Conservation (phyloP, 352 stramenopile species). For the Pythium grandisporangium region DNA sequence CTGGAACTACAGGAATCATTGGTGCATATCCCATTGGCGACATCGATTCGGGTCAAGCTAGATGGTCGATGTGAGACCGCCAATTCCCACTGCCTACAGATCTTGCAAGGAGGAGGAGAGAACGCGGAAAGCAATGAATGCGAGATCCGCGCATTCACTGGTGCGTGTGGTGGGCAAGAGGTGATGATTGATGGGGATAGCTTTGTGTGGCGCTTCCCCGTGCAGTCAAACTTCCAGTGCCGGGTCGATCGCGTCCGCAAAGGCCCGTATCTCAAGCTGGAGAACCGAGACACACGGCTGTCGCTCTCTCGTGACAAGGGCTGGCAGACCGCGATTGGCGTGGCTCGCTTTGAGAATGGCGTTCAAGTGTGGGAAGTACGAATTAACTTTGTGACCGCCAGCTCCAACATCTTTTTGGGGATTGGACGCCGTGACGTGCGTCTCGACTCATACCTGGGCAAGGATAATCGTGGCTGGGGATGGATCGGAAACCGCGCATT, state of each 20-base stretch:
- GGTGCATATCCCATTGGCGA: constrained; percentile 75
- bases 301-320: constrained; percentile 82
- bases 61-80: constrained; percentile 68
- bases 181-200: constrained; percentile 82
- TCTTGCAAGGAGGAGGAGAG: constrained; percentile 62
- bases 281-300: constrained; percentile 74
- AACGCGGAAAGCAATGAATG: constrained; percentile 41
- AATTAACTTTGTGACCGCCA: constrained; percentile 82
- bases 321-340: constrained; percentile 84
- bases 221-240: constrained; percentile 86
- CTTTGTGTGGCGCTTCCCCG: constrained; percentile 83
- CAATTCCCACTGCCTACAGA: constrained; percentile 84
- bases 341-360: constrained; percentile 77
- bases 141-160: constrained; percentile 80
- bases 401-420: constrained; percentile 85
- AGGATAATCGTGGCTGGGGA: constrained; percentile 87
- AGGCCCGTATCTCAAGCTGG: constrained; percentile 84
- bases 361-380: constrained; percentile 86
- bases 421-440: constrained; percentile 79
- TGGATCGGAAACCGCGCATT: constrained; percentile 87
- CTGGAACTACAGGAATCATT: constrained; percentile 71
- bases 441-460: constrained; percentile 86
- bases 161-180: constrained; percentile 69
- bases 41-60: constrained; percentile 75
- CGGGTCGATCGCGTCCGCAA: constrained; percentile 80